Evolutionary conservation across 768 basidiomycete genomes (phyloP), one percentile per base, ranked within the genome.

Genomic region (Lactarius tabidus): DNA sequence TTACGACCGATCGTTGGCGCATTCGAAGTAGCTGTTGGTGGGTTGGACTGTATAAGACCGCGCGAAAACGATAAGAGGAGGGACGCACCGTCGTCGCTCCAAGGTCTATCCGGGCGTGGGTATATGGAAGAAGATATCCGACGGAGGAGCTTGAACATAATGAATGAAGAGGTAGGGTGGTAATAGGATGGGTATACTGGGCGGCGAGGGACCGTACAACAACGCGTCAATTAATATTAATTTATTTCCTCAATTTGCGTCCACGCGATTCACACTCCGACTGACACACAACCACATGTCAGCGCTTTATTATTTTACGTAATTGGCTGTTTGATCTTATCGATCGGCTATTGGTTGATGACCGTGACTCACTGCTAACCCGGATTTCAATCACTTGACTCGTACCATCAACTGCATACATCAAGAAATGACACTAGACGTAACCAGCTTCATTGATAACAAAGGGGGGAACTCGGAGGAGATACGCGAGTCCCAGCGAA

Each of bases 391-490:
- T 43, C 38, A 39, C 28, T 36, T 31, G 14, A 26, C 58, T 41
- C 39, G 7, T 53, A 31, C 23, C 64, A 12, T 62, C 57, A 38
- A 55, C 20, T 36, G n/a, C 48, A 31, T 20, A 60, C 35, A 57
- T 55, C 56, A 62, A 23, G 10, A 17, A 63, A 94, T 93, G 92
- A 94, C 92, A 18, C 80, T 94, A 70, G 92, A 94, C 79, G 79
- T 93, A 28, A 79, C 86, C 14, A 82, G 80, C 62, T 94, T 94
- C 70, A 91, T 94, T 70, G 87, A 91, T 72, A 84, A 77, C 77
- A 94, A 93, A 74, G 97, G 95, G 29, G 97, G 97, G 39, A 91
- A 97, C 78, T 86, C 95, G 18, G 87, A 90, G 69, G 84, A 87
- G 73, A 95, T 98, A 67, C 81, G 89, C 63, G 93, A 93, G 71